These are phyloP conservation scores for Lachnellula subtilissima DNA, from an alignment of 2,329 filamentous ascomycete species.

Conservation along the genomic window DNA sequence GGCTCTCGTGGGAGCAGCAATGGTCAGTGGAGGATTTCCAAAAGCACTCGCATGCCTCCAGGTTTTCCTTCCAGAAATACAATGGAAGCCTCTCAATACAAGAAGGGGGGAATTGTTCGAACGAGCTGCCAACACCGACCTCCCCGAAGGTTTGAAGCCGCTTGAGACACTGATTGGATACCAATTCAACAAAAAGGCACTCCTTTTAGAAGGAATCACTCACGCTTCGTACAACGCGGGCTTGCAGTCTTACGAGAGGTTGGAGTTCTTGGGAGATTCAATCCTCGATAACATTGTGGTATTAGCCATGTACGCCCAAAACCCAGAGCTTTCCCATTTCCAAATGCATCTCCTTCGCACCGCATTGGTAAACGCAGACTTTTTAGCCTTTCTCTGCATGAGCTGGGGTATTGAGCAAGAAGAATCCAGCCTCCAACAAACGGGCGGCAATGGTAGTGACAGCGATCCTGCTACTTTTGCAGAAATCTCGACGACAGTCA, in stretches of 20 bases:
- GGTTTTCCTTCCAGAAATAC: slow-evolving; percentile 57
- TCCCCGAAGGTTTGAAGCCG: slow-evolving; percentile 40
- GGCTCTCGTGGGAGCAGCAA: slow-evolving; percentile 73
- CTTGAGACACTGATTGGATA: slow-evolving; percentile 69
- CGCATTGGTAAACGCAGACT: slow-evolving; percentile 72
- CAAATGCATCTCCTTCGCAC: slow-evolving; percentile 74
- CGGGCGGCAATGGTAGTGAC: neutral
- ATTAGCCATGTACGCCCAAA: slow-evolving; percentile 44
- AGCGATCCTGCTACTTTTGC: slow-evolving; percentile 12
- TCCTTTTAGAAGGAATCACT: slow-evolving; percentile 76
- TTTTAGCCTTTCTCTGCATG: slow-evolving; percentile 73
- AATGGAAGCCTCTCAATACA: slow-evolving; percentile 46
- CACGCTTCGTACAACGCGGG: slow-evolving; percentile 58
- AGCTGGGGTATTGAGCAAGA: slow-evolving; percentile 41
- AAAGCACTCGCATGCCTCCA: slow-evolving; percentile 61
- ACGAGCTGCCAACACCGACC: slow-evolving; percentile 33
- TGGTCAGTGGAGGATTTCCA: slow-evolving; percentile 59
- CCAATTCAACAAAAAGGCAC: slow-evolving; percentile 58
- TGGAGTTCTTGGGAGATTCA: slow-evolving; percentile 86
- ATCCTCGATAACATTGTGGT: slow-evolving; percentile 77
- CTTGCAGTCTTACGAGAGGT: slow-evolving; percentile 57
- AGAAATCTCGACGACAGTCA: slow-evolving; percentile 9
- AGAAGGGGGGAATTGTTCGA: slow-evolving; percentile 42
- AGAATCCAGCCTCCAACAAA: slow-evolving; percentile 12
- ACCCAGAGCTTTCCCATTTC: slow-evolving; percentile 44